Percentiles rank a stretch among this genome's conserved stretches.
Evolutionary conservation across 306 rosid species (phyloP).

Genomic region (Cyamopsis tetragonoloba): DNA sequence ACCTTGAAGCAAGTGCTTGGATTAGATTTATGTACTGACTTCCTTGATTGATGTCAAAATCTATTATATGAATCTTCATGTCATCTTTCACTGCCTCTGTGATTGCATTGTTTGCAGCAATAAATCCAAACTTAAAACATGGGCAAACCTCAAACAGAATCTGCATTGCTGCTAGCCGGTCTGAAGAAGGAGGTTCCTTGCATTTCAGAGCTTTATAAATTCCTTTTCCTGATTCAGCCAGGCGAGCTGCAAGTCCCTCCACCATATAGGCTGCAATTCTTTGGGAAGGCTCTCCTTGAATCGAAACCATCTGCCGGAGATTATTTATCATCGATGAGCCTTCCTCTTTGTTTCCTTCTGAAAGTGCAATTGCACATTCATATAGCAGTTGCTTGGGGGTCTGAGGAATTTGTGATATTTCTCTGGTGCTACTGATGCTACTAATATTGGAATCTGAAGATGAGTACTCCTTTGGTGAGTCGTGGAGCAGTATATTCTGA

Average conservation of each 20-base stretch:
- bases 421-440: slow-evolving; percentile 60
- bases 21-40: slow-evolving; percentile 79
- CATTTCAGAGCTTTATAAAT: slow-evolving; percentile 79
- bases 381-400: slow-evolving; percentile 64
- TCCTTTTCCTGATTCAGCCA: slow-evolving; percentile 68
- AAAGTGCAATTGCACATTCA: slow-evolving; percentile 71
- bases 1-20: slow-evolving; percentile 60
- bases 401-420: slow-evolving; percentile 37
- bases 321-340: slow-evolving; percentile 61
- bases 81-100: slow-evolving; percentile 73
- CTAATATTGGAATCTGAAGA: slow-evolving; percentile 61
- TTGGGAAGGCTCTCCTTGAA: slow-evolving; percentile 93
- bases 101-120: slow-evolving; percentile 87
- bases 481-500: slow-evolving; percentile 46
- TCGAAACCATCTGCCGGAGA: slow-evolving; percentile 75
- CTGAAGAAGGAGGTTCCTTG: slow-evolving; percentile 93
- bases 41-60: slow-evolving; percentile 92
- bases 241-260: slow-evolving; percentile 94
- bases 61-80: slow-evolving; percentile 67
- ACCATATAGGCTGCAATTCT: slow-evolving; percentile 99
- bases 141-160: slow-evolving; percentile 94
- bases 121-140: slow-evolving; percentile 85
- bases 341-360: slow-evolving; percentile 62
- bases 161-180: slow-evolving; percentile 96
- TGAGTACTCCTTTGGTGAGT: slow-evolving; percentile 72